Percentiles rank a stretch among this genome's conserved stretches.
These are phyloP conservation scores for Roridomyces roridus DNA, from an alignment of 768 basidiomycete genomes.

Conservation along the genomic window DNA sequence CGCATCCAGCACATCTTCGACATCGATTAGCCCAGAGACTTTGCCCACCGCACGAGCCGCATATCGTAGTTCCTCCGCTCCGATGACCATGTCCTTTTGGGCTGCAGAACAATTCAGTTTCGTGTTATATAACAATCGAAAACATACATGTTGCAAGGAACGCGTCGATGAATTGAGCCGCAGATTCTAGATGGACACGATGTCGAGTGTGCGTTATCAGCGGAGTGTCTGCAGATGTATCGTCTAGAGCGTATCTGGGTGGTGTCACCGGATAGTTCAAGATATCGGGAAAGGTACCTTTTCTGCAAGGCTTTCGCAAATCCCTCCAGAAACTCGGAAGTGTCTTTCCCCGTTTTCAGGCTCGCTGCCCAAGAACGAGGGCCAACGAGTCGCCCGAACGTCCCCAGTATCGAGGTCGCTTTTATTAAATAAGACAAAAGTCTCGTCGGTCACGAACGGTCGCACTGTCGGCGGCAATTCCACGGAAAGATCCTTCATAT, in stretches of 20 bases:
- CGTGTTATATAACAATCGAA: neutral
- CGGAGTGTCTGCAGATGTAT: slow-evolving; percentile 47
- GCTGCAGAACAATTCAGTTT: slow-evolving; percentile 39
- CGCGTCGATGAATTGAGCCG: slow-evolving; percentile 63
- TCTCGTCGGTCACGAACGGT: slow-evolving; percentile 57
- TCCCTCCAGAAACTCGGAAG: slow-evolving; percentile 61
- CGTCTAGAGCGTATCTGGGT: slow-evolving; percentile 34
- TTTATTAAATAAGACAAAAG: slow-evolving; percentile 84
- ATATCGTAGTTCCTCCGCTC: slow-evolving; percentile 88
- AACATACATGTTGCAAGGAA: slow-evolving; percentile 57
- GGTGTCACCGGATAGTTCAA: neutral
- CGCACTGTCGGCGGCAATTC: slow-evolving; percentile 54
- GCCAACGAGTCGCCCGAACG: neutral
- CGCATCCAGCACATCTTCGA: slow-evolving; percentile 83
- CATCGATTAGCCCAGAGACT: slow-evolving; percentile 80
- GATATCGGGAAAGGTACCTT: slow-evolving; percentile 42
- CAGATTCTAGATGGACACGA: slow-evolving; percentile 74
- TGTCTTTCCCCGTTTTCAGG: slow-evolving; percentile 63
- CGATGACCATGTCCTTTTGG: slow-evolving; percentile 76
- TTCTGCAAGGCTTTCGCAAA: slow-evolving; percentile 57
- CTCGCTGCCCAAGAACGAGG: slow-evolving; percentile 64
- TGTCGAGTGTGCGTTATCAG: slow-evolving; percentile 84
- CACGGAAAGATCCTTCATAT: slow-evolving; percentile 31
- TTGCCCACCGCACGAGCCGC: slow-evolving; percentile 84
- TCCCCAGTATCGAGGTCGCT: slow-evolving; percentile 51